Percentiles rank a stretch among this genome's conserved stretches.
These are phyloP conservation scores for Ambispora gerdemannii DNA, from an alignment of 192 early-diverging fungal genomes.

Conservation along the genomic window DNA sequence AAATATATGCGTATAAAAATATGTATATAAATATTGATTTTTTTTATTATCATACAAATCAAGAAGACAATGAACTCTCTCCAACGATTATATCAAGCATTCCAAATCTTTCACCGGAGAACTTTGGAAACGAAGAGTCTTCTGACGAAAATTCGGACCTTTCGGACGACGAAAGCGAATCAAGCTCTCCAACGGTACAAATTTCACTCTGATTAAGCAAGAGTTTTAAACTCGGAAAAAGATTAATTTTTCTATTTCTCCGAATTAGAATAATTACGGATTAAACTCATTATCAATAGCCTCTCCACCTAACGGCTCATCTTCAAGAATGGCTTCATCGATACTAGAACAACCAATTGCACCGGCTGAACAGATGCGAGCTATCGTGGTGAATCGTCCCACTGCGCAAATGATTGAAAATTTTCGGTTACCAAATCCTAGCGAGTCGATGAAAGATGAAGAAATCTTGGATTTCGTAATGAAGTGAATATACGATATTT, in stretches of 20 bases:
- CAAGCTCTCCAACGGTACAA: neutral
- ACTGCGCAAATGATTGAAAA: constrained; percentile 27
- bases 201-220: neutral
- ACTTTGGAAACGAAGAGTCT: constrained; percentile 9
- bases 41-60: neutral
- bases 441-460: constrained; percentile 10
- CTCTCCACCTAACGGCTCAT: neutral
- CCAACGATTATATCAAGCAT: constrained; percentile 22
- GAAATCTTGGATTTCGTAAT: constrained; percentile 25
- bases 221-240: neutral
- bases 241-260: neutral
- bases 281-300: neutral
- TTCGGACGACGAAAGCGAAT: neutral
- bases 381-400: constrained; percentile 20
- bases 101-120: constrained; percentile 19
- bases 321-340: neutral
- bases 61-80: neutral
- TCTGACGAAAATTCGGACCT: neutral
- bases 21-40: neutral
- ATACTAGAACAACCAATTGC: constrained; percentile 20
- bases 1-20: no score
- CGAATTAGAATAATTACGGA: neutral
- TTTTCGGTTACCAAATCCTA: constrained; percentile 21
- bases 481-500: constrained; percentile 27
- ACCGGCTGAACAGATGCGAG: constrained; percentile 16